Evolutionary conservation across 192 early-diverging fungal genomes (phyloP).

Genomic region (Hyaloraphidium curvatum): DNA sequence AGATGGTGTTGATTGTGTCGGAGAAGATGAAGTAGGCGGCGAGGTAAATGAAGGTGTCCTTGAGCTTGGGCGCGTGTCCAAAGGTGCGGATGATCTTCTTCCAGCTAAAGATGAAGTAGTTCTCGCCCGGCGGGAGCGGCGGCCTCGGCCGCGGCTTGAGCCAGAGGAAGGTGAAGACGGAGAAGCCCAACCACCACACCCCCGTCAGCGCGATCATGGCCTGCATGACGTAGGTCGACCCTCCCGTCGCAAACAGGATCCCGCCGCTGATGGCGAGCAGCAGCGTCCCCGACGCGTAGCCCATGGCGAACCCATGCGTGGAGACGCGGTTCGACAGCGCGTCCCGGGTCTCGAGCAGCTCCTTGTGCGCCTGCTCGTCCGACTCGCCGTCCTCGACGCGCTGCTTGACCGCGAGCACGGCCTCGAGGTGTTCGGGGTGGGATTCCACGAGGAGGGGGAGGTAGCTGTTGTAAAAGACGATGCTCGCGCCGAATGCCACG

Average conservation of each 20-base stretch:
- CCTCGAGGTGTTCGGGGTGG: not conserved
- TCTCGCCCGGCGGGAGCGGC: slow-evolving; percentile 18
- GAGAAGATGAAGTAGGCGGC: slow-evolving; percentile 50
- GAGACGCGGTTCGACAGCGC: slow-evolving; percentile 18
- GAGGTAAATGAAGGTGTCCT: slow-evolving; percentile 39
- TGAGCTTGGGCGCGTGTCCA: too few relatives aligned
- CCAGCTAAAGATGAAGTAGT: slow-evolving; percentile 21
- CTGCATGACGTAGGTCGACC: slow-evolving; percentile 14
- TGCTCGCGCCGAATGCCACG: slow-evolving; percentile 22
- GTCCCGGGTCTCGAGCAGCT: not conserved
- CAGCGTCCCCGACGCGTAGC: slow-evolving; percentile 25
- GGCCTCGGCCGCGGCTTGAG: slow-evolving; percentile 19
- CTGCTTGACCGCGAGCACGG: too few relatives aligned
- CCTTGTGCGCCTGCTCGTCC: not conserved
- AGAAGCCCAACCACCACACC: slow-evolving; percentile 24
- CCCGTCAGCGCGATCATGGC: slow-evolving; percentile 18
- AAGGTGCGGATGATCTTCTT: too few relatives aligned
- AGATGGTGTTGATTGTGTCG: slow-evolving; percentile 40
- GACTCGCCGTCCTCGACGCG: too few relatives aligned
- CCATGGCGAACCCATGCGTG: slow-evolving; percentile 19
- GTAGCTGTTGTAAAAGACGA: slow-evolving; percentile 31
- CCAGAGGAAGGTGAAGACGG: slow-evolving; percentile 17
- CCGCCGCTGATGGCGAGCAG: slow-evolving; percentile 19
- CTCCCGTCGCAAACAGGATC: slow-evolving; percentile 16
- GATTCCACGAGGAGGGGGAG: slow-evolving; percentile 16